Percentiles rank a stretch among this genome's conserved stretches.
Conservation (phyloP, 2,329 filamentous ascomycete genomes). For the Clarireedia monteithiana region DNA sequence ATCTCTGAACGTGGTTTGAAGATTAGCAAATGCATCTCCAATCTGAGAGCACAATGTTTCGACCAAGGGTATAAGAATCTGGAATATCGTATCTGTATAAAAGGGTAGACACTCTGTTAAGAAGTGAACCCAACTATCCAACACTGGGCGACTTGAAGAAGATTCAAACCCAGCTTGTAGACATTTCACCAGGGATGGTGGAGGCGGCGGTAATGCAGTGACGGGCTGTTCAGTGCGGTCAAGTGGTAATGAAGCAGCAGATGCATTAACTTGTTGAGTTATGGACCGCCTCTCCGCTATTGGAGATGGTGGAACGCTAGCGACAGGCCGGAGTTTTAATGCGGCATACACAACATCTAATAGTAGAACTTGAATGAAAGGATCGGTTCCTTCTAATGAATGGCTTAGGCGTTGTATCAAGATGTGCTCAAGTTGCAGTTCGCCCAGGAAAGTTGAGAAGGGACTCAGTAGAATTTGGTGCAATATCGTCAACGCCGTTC, state of each 20-base stretch:
- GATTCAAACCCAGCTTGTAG: constrained; percentile 76
- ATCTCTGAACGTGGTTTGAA: constrained; percentile 57
- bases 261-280: constrained; percentile 17
- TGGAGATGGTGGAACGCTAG: constrained; percentile 20
- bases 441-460: constrained; percentile 49
- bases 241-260: constrained; percentile 33
- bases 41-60: constrained; percentile 83
- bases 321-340: constrained; percentile 50
- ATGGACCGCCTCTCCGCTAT: constrained; percentile 22
- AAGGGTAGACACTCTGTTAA: constrained; percentile 76
- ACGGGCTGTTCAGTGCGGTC: constrained; percentile 36
- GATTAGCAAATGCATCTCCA: constrained; percentile 58
- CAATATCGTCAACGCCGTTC: constrained; percentile 60
- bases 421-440: constrained; percentile 60
- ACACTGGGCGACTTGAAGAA: constrained; percentile 60
- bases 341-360: constrained; percentile 71
- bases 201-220: constrained; percentile 45
- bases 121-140: constrained; percentile 90
- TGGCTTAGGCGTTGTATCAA: constrained; percentile 62
- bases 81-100: constrained; percentile 78
- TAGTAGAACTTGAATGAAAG: constrained; percentile 67
- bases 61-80: constrained; percentile 82
- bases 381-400: constrained; percentile 53
- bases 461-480: constrained; percentile 61
- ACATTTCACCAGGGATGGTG: constrained; percentile 70